phyloP scores from a whole-genome alignment of 768 basidiomycete genomes.

The Peribolospora baueri region DNA sequence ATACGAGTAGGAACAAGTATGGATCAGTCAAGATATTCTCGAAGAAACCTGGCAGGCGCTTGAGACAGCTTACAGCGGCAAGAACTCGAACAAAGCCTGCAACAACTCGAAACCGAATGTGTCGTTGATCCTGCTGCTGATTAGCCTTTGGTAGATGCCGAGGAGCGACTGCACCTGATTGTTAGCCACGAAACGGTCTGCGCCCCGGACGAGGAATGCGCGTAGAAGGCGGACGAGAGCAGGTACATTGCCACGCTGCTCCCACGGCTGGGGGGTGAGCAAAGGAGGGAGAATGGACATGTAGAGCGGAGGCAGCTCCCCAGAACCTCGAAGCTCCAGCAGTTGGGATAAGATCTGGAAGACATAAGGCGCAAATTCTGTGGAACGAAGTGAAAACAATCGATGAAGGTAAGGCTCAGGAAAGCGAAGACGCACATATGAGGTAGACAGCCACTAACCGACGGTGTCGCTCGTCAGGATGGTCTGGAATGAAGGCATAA shows the following conservation, averaged over 20 bases:
- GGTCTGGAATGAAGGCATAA: constrained; percentile 67
- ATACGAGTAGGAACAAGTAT: not conserved
- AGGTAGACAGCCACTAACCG: constrained; percentile 28
- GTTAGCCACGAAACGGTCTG: constrained; percentile 35
- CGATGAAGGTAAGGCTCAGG: not conserved
- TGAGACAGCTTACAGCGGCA: constrained; percentile 41
- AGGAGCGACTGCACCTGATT: constrained; percentile 56
- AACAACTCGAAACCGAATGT: constrained; percentile 75
- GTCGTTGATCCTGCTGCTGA: constrained; percentile 59
- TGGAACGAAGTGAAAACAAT: not conserved
- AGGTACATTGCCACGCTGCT: constrained; percentile 80
- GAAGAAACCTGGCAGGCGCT: not conserved
- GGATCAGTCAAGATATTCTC: not conserved
- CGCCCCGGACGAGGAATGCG: constrained; percentile 54
- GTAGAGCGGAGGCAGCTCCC: constrained; percentile 46
- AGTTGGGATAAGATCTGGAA: constrained; percentile 94
- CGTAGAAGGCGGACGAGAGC: constrained; percentile 70
- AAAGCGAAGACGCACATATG: not conserved
- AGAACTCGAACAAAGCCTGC: constrained; percentile 43
- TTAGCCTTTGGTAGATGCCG: constrained; percentile 74
- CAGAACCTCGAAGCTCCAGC: constrained; percentile 48
- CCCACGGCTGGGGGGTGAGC: constrained; percentile 66
- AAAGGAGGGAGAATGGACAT: constrained; percentile 54
- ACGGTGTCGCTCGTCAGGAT: constrained; percentile 83
- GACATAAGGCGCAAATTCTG: constrained; percentile 90